Conservation (phyloP, 148 eudicot species). For the Vaccinium corymbosum region DNA sequence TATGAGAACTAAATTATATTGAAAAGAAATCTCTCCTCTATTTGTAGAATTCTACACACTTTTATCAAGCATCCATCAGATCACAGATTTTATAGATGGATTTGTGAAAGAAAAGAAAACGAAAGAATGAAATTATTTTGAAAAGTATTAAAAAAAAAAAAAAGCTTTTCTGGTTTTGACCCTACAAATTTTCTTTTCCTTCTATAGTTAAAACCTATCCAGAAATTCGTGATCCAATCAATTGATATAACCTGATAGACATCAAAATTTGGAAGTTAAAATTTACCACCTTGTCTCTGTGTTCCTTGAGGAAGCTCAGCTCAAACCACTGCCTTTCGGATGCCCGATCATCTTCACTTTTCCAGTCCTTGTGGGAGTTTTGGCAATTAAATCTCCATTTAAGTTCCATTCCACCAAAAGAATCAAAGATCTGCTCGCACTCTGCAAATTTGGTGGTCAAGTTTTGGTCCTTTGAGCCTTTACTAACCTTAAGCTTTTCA, state of each 20-base stretch:
- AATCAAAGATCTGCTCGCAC: constrained; percentile 29
- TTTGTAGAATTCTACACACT: neutral
- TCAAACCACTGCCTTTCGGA: constrained; percentile 34
- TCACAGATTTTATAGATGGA: neutral
- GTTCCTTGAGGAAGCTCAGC: constrained; percentile 28
- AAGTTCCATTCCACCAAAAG: constrained; percentile 28
- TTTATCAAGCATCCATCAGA: neutral
- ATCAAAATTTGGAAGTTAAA: constrained; percentile 35
- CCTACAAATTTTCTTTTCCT: neutral
- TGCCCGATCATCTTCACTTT: neutral
- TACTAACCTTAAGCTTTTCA: constrained; percentile 37
- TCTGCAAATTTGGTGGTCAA: neutral
- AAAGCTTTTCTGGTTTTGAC: neutral
- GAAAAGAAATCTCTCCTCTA: neutral
- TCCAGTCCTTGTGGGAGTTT: neutral
- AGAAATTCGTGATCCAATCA: neutral
- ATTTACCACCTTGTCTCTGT: constrained; percentile 26
- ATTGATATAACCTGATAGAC: neutral
- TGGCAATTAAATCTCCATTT: constrained; percentile 30
- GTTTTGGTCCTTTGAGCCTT: constrained; percentile 33
- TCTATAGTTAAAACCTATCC: neutral
- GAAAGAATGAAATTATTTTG: neutral
- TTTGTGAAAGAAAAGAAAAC: neutral
- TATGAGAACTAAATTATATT: no score
- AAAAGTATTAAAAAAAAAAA: neutral